Conservation (phyloP, 78 protist species). For the Dictyostelium intermedium region DNA sequence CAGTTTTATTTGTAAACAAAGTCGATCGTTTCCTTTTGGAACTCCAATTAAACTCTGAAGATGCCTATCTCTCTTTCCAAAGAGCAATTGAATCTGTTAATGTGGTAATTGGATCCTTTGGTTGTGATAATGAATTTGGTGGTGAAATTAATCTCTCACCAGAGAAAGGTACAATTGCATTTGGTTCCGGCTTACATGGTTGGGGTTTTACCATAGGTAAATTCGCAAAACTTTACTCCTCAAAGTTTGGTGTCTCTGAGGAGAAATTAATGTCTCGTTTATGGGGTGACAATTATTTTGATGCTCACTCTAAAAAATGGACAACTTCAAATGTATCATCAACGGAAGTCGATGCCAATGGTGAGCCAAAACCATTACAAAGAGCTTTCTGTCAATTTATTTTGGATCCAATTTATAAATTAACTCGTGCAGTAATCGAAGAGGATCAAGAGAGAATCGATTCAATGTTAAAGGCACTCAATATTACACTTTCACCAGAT, state of each 20-base stretch:
- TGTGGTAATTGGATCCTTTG: constrained; percentile 85
- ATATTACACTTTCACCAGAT: constrained; percentile 89
- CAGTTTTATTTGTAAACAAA: constrained; percentile 92
- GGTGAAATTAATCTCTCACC: constrained; percentile 41
- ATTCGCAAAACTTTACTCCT: constrained; percentile 92
- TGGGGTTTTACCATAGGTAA: constrained; percentile 98
- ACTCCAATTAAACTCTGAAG: constrained; percentile 85
- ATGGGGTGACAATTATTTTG: constrained; percentile 99
- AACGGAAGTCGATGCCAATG: constrained; percentile 45
- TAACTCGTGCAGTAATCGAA: constrained; percentile 89
- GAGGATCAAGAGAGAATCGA: constrained; percentile 83
- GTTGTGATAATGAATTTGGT: not conserved
- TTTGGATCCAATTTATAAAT: constrained; percentile 94
- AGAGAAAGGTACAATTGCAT: constrained; percentile 91
- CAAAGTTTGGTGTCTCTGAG: constrained; percentile 79
- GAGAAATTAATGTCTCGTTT: constrained; percentile 88
- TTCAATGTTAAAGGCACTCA: constrained; percentile 79
- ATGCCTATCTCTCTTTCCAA: constrained; percentile 74
- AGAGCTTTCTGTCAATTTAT: constrained; percentile 96
- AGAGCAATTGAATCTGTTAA: constrained; percentile 90
- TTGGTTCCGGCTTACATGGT: constrained; percentile 97
- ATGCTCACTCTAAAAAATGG: constrained; percentile 93
- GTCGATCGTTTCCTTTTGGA: constrained; percentile 83
- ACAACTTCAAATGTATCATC: not conserved
- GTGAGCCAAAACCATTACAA: constrained; percentile 10